phyloP scores from a whole-genome alignment of 805 yeast genomes.

The Suhomyces sp. region DNA sequence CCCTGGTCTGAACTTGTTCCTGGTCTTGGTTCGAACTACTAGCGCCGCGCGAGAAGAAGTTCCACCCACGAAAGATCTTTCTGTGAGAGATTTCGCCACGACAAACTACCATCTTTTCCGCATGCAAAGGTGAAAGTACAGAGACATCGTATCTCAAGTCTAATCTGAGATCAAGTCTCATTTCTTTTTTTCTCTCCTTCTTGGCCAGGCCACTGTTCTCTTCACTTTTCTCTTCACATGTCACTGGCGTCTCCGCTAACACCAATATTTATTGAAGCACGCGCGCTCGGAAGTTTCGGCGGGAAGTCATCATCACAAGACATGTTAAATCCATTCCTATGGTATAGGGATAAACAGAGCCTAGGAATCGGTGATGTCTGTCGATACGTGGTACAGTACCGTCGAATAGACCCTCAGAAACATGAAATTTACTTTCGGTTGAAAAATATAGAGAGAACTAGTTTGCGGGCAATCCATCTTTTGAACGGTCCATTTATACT shows the following conservation, averaged over 20 bases:
- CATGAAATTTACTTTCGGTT: constrained; percentile 31
- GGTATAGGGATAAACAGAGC: constrained; percentile 27
- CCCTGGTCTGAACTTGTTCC: too few relatives aligned
- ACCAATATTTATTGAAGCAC: neutral
- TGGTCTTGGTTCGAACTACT: too few relatives aligned
- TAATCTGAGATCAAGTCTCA: neutral
- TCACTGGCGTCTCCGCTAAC: neutral
- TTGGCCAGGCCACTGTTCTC: neutral
- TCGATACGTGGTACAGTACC: constrained; percentile 31
- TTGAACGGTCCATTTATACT: constrained; percentile 43
- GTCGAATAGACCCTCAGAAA: constrained; percentile 4
- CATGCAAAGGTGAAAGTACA: neutral
- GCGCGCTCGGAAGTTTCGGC: constrained; percentile 1
- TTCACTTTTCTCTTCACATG: neutral
- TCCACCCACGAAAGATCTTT: neutral
- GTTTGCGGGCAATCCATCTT: constrained; percentile 40
- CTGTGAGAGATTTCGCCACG: too few relatives aligned
- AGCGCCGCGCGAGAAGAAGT: neutral
- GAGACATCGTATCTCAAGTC: neutral
- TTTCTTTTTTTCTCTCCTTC: too few relatives aligned
- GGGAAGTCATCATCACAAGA: neutral
- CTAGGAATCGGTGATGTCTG: constrained; percentile 38
- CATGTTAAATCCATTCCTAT: constrained; percentile 7
- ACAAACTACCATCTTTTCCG: neutral
- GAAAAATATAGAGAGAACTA: constrained; percentile 37